Evolutionary conservation across 2,329 filamentous ascomycete species (phyloP), one percentile per base, ranked within the genome.

Genomic region (Cytospora leucostoma): DNA sequence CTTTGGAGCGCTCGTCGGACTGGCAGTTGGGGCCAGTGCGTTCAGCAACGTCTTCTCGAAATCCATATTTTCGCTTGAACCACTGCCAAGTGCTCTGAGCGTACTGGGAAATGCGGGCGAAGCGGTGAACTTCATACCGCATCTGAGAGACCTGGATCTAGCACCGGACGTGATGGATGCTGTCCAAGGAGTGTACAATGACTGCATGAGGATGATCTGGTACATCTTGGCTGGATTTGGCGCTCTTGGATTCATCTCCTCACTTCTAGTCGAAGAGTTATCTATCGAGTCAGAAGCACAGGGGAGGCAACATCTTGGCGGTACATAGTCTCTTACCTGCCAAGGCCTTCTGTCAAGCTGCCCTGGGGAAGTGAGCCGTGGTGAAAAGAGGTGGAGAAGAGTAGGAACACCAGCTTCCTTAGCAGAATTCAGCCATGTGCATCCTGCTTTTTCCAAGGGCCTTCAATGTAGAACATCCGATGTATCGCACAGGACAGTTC

Each of bases 1-100:
- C 0, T 71, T 78, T 51, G 76, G 77, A 1, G 72, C 68, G 1
- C 68, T 78, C 4, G 59, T 77, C 4, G 75, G 76, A 2, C 71
- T 77, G 1, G 67, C 76, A 0, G 68, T 75, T n/a, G 67, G 68
- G 6, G 71, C 76, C 3, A 73, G 71, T 2, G 67, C 73, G 1
- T 77, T 77, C 66, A 75, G 66, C 66, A 70, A 61, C 27, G 65
- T 71, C 1, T 75, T 74, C 56, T 62, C 53, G 47, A 21, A 53
- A 6, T 59, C 66, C 1, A 65, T 72, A 32, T 5, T 12, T 7
- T 32, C 51, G 13, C 27, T 53, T 33, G 51, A 32, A 11, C 13
- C 27, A 19, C 51, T 53, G 51, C 51, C 51, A 17, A 19, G 51
- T 35, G 51, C 27, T 15, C 19, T 32, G 19, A 19, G 13, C 21